These are phyloP conservation scores for Pyrrhoderma lamaoense DNA, from an alignment of 1,284 basidiomycete species.

Conservation along the genomic window DNA sequence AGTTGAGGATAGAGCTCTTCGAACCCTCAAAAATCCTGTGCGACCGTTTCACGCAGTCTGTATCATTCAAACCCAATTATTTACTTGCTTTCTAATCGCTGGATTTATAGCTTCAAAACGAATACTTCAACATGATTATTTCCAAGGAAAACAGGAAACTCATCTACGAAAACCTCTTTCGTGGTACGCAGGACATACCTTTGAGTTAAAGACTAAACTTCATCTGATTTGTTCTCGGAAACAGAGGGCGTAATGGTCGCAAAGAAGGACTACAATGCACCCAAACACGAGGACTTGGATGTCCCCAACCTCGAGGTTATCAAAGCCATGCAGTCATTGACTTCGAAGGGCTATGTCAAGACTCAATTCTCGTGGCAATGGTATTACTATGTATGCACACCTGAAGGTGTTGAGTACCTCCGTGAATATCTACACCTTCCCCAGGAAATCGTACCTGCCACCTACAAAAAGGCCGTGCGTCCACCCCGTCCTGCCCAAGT, in stretches of 20 bases:
- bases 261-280: conserved; percentile 98
- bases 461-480: conserved; percentile 89
- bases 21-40: conserved; percentile 2
- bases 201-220: neutral
- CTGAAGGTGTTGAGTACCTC: conserved; percentile 92
- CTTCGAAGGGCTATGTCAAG: conserved; percentile 93
- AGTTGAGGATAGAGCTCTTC: no score
- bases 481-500: conserved; percentile 63
- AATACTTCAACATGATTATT: conserved; percentile 72
- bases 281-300: conserved; percentile 95
- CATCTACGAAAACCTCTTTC: conserved; percentile 99
- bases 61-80: neutral
- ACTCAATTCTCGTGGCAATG: conserved; percentile 97
- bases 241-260: conserved; percentile 97
- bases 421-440: conserved; percentile 94
- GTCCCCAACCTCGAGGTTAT: conserved; percentile 98
- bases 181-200: conserved; percentile 50
- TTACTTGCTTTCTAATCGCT: neutral
- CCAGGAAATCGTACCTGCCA: conserved; percentile 87
- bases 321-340: conserved; percentile 98
- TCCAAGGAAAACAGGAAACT: conserved; percentile 74
- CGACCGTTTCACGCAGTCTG: conserved; percentile 9
- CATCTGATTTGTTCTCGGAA: neutral
- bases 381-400: conserved; percentile 93
- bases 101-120: conserved; percentile 35